Percentiles rank a stretch among this genome's conserved stretches.
Evolutionary conservation across 192 early-diverging fungal species (phyloP).

Genomic region (Rhizoclosmatium globosum): DNA sequence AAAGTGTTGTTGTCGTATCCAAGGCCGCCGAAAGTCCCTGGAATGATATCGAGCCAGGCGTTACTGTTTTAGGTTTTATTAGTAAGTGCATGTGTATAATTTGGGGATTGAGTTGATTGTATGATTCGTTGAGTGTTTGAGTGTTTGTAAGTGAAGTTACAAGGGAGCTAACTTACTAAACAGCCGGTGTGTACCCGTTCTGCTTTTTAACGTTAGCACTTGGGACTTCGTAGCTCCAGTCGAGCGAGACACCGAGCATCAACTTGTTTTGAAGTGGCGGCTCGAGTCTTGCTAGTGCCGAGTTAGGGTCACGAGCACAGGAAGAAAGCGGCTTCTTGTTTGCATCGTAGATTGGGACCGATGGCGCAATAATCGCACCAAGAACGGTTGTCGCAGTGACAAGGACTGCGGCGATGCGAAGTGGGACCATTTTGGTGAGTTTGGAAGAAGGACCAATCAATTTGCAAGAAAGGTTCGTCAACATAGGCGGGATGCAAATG

Average conservation of each 20-base stretch:
- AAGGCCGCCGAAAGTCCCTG: constrained; percentile 1
- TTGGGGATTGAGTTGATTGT: neutral
- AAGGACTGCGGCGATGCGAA: neutral
- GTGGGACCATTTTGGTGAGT: too few relatives aligned
- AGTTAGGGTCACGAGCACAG: constrained; percentile 20
- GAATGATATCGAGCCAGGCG: constrained; percentile 41
- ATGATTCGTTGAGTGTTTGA: neutral
- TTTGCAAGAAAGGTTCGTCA: too few relatives aligned
- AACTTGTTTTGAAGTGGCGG: constrained; percentile 6
- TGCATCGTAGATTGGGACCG: constrained; percentile 15
- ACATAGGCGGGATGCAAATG: too few relatives aligned
- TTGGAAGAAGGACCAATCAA: too few relatives aligned
- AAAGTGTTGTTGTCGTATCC: constrained; percentile 36
- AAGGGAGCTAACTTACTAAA: constrained; percentile 26
- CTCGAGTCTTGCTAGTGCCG: constrained; percentile 16
- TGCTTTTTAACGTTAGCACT: constrained; percentile 11
- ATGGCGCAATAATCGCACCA: constrained; percentile 18
- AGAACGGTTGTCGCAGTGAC: neutral
- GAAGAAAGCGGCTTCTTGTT: constrained; percentile 7
- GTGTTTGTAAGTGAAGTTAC: neutral
- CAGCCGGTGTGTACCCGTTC: constrained; percentile 29
- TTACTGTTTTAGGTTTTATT: constrained; percentile 13
- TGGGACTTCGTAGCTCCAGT: constrained; percentile 31
- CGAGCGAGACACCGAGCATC: constrained; percentile 36
- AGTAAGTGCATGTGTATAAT: neutral